Evolutionary conservation across 164 flowering plant genomes (phyloP).

Genomic region (Magnolia changhungtana): DNA sequence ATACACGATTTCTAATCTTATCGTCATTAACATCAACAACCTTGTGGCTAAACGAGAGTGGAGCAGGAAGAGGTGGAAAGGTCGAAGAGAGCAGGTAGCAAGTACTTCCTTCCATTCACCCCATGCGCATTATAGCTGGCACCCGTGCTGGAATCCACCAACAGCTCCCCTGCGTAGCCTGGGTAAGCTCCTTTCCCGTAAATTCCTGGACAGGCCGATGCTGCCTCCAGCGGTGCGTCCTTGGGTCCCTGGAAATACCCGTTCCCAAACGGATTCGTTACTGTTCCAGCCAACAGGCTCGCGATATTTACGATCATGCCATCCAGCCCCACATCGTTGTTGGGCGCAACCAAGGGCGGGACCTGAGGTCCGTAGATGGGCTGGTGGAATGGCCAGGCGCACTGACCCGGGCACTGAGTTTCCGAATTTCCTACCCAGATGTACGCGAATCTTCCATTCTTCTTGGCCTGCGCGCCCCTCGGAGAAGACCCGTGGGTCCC

Average conservation of each 20-base stretch:
- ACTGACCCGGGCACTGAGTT: constrained; percentile 31
- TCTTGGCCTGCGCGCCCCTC: neutral
- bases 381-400: constrained; percentile 38
- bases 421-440: constrained; percentile 37
- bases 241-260: constrained; percentile 32
- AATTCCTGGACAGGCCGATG: constrained; percentile 29
- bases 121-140: constrained; percentile 36
- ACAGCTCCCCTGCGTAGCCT: constrained; percentile 31
- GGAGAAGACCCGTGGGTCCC: constrained; percentile 28
- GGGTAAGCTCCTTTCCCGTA: constrained; percentile 35
- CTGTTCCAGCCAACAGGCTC: constrained; percentile 27
- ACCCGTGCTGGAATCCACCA: constrained; percentile 21
- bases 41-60: neutral
- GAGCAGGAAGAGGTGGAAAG: constrained; percentile 22
- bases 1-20: too few species aligned
- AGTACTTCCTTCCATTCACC: constrained; percentile 21
- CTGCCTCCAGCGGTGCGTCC: constrained; percentile 30
- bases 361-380: constrained; percentile 34
- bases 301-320: constrained; percentile 33
- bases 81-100: constrained; percentile 31
- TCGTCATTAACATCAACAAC: too few species aligned
- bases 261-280: constrained; percentile 28
- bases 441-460: constrained; percentile 18
- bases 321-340: constrained; percentile 34
- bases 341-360: constrained; percentile 28